Evolutionary conservation across 768 basidiomycete species (phyloP).

Genomic region (Termitomyces sp.): DNA sequence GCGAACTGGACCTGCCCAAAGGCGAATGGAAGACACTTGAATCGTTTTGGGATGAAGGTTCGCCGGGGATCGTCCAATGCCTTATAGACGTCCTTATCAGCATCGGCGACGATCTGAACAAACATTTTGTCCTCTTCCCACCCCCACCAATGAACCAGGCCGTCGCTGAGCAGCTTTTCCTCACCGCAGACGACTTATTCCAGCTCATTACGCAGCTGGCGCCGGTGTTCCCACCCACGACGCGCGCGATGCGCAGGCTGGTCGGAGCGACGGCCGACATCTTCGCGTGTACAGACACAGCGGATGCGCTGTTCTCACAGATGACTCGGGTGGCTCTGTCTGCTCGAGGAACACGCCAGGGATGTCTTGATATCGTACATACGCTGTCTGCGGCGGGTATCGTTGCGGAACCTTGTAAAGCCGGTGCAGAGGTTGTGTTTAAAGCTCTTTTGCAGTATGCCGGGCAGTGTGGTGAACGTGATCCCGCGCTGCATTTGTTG

Average conservation of each 20-base stretch:
- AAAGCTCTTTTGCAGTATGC: slow-evolving; percentile 53
- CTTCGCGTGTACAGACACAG: slow-evolving; percentile 50
- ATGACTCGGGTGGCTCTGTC: slow-evolving; percentile 34
- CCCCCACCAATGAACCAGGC: slow-evolving; percentile 34
- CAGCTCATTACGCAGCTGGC: slow-evolving; percentile 45
- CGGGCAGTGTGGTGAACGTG: slow-evolving; percentile 32
- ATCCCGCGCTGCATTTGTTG: slow-evolving; percentile 54
- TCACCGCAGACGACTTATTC: slow-evolving; percentile 50
- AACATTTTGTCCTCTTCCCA: slow-evolving; percentile 43
- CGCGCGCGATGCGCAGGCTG: slow-evolving; percentile 43
- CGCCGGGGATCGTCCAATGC: slow-evolving; percentile 53
- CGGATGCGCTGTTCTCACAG: slow-evolving; percentile 36
- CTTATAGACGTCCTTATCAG: slow-evolving; percentile 49
- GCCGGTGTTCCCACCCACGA: slow-evolving; percentile 45
- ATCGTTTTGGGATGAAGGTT: slow-evolving; percentile 56
- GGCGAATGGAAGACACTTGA: slow-evolving; percentile 56
- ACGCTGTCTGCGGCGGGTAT: slow-evolving; percentile 32
- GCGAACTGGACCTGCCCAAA: slow-evolving; percentile 46
- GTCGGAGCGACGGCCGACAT: slow-evolving; percentile 45
- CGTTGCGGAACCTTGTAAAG: slow-evolving; percentile 29
- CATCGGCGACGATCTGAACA: slow-evolving; percentile 49
- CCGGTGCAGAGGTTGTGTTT: slow-evolving; percentile 49
- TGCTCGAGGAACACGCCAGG: slow-evolving; percentile 41
- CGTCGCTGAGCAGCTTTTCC: slow-evolving; percentile 52
- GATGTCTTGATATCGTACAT: slow-evolving; percentile 49